A percentile compares a stretch with the other conserved stretches of the same genome.
Conservation (phyloP, 2,329 filamentous ascomycete species). For the Aspergillus jensenii region DNA sequence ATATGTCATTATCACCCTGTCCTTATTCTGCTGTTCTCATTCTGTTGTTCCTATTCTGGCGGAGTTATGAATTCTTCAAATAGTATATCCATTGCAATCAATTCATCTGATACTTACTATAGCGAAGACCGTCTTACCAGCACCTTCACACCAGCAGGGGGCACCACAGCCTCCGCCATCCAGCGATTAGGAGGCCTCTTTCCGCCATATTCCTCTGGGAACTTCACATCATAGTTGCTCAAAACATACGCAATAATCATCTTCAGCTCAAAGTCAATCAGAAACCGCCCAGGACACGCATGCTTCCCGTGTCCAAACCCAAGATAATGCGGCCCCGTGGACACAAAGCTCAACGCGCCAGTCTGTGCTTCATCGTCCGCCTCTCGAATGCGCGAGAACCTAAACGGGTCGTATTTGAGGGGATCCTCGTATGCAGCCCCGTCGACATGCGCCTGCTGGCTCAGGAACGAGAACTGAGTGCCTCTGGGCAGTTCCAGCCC, state of each 20-base stretch:
- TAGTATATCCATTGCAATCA: too few species aligned
- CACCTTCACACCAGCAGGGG: slow-evolving; percentile 7
- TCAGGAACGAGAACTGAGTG: slow-evolving; percentile 18
- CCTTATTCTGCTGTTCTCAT: too few species aligned
- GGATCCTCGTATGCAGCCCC: slow-evolving; percentile 34
- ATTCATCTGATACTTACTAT: too few species aligned
- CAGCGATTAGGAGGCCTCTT: slow-evolving; percentile 14
- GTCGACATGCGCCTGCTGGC: slow-evolving; percentile 26
- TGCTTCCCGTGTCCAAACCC: slow-evolving; percentile 7
- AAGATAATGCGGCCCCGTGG: slow-evolving; percentile 9
- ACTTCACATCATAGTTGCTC: slow-evolving; percentile 6
- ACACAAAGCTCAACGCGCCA: slow-evolving; percentile 11
- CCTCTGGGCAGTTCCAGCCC: slow-evolving; percentile 16
- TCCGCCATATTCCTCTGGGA: slow-evolving; percentile 12
- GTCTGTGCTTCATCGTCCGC: not conserved
- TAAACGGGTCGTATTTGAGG: slow-evolving; percentile 43
- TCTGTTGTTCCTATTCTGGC: too few species aligned
- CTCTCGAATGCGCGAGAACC: slow-evolving; percentile 35
- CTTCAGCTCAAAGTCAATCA: slow-evolving; percentile 16
- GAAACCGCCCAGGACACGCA: slow-evolving; percentile 8
- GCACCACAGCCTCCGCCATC: slow-evolving; percentile 11
- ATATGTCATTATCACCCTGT: too few species aligned
- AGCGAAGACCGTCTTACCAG: not conserved
- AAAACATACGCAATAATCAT: slow-evolving; percentile 16
- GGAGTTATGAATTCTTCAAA: too few species aligned